Percentiles rank a stretch among this genome's conserved stretches.
These are phyloP conservation scores for Leavenworthia alabamica DNA, from an alignment of 345 rosid genomes.

Conservation along the genomic window DNA sequence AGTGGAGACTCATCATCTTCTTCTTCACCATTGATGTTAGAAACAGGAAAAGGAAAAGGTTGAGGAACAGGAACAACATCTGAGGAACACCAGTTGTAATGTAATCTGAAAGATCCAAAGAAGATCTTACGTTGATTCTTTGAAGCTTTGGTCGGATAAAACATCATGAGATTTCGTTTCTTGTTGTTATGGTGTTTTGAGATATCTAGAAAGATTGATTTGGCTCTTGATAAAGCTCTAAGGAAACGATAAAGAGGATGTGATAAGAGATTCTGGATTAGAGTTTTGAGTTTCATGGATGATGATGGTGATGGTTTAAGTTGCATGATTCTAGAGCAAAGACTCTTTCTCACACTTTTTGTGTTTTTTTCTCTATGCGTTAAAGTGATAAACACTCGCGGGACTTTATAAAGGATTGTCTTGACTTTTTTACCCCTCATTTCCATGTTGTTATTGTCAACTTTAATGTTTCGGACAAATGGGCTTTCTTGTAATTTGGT, in stretches of 20 bases:
- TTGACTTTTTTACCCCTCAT: constrained; percentile 30
- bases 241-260: constrained; percentile 47
- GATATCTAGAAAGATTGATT: constrained; percentile 42
- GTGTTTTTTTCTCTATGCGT: constrained; percentile 10
- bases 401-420: constrained; percentile 41
- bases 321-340: too few species aligned
- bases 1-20: constrained; percentile 39
- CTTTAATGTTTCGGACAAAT: not conserved
- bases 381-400: constrained; percentile 28
- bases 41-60: constrained; percentile 26
- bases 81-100: constrained; percentile 90
- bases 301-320: constrained; percentile 28
- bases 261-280: constrained; percentile 56
- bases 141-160: constrained; percentile 36
- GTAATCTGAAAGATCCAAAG: constrained; percentile 78
- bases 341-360: constrained; percentile 23
- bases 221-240: constrained; percentile 58
- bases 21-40: constrained; percentile 29
- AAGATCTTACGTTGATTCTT: constrained; percentile 51
- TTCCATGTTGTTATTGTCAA: not conserved
- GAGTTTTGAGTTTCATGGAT: constrained; percentile 57
- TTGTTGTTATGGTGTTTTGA: constrained; percentile 34
- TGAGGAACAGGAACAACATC: constrained; percentile 55
- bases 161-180: constrained; percentile 26
- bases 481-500: too few species aligned